Conservation (phyloP, 345 rosid genomes). For the Triadica sebifera region DNA sequence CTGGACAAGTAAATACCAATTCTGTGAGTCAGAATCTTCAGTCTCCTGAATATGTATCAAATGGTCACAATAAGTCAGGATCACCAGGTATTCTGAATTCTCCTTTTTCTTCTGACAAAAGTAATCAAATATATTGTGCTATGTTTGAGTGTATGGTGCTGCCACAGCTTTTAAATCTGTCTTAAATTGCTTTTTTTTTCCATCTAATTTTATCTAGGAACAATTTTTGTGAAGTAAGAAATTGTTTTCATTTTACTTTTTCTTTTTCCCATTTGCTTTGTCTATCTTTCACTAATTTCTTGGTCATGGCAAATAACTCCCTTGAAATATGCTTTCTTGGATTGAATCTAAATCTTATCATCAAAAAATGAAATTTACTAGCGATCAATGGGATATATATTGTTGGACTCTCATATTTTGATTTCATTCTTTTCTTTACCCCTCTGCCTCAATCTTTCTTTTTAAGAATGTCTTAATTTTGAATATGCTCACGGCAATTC, state of each 20-base stretch:
- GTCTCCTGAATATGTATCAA: slow-evolving; percentile 24
- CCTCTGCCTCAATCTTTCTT: background rate
- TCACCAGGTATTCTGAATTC: slow-evolving; percentile 37
- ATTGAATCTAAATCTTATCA: background rate
- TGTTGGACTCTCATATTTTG: background rate
- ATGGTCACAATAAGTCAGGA: slow-evolving; percentile 29
- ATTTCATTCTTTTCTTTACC: background rate
- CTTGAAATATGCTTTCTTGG: background rate
- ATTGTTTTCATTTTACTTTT: background rate
- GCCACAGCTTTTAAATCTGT: background rate
- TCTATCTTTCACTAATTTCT: slow-evolving; percentile 1
- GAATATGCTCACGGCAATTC: no score
- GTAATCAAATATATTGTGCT: background rate
- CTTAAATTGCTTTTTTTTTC: background rate
- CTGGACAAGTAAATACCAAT: slow-evolving; percentile 18
- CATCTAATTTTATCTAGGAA: background rate
- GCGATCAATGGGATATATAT: background rate
- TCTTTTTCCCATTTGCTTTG: background rate
- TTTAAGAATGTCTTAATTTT: background rate
- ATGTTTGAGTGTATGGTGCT: background rate
- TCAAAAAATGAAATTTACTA: background rate
- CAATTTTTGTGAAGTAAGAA: background rate
- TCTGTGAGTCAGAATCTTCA: slow-evolving; percentile 35
- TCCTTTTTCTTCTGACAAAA: background rate
- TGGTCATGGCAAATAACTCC: background rate